These are phyloP conservation scores for Endocarpon pusillum DNA, from an alignment of 495 filamentous ascomycete species.

Conservation along the genomic window DNA sequence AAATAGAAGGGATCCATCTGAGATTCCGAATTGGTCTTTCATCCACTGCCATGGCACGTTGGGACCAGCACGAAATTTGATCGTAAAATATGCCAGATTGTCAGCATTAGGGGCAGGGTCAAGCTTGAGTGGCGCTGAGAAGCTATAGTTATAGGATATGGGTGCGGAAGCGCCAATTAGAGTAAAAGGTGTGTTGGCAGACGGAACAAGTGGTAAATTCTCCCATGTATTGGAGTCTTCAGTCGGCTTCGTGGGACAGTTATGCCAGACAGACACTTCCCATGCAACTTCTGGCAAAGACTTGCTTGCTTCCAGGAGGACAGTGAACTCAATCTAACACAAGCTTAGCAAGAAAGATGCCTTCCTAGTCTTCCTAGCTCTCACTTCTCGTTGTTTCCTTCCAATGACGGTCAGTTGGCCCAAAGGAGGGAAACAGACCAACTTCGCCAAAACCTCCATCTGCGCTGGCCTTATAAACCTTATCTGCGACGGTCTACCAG, in stretches of 20 bases:
- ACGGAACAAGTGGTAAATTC: conserved; percentile 21
- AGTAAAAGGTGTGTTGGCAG: conserved; percentile 20
- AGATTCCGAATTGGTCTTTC: conserved; percentile 38
- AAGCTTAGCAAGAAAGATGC: conserved; percentile 7
- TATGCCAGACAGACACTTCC: conserved; percentile 67
- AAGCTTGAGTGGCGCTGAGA: conserved; percentile 17
- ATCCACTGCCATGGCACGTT: conserved; percentile 58
- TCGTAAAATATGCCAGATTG: conserved; percentile 45
- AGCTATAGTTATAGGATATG: conserved; percentile 23
- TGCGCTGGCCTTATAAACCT: conserved; percentile 26
- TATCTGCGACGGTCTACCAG: no score
- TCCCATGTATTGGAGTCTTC: no score
- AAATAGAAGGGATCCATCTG: conserved; percentile 48
- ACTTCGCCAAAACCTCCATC: conserved; percentile 32
- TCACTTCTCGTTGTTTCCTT: conserved; percentile 13
- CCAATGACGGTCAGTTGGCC: conserved; percentile 47
- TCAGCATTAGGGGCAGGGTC: conserved; percentile 17
- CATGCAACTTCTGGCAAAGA: conserved; percentile 38
- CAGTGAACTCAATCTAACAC: conserved; percentile 39
- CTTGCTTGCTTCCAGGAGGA: conserved; percentile 50
- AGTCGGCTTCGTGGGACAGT: conserved; percentile 26
- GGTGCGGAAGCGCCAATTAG: conserved; percentile 6
- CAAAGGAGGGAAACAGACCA: conserved; percentile 47
- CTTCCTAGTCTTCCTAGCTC: conserved; percentile 13
- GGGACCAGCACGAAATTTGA: conserved; percentile 46